phyloP scores from a whole-genome alignment of 2,329 filamentous ascomycete genomes.

The Fusarium sublunatum region DNA sequence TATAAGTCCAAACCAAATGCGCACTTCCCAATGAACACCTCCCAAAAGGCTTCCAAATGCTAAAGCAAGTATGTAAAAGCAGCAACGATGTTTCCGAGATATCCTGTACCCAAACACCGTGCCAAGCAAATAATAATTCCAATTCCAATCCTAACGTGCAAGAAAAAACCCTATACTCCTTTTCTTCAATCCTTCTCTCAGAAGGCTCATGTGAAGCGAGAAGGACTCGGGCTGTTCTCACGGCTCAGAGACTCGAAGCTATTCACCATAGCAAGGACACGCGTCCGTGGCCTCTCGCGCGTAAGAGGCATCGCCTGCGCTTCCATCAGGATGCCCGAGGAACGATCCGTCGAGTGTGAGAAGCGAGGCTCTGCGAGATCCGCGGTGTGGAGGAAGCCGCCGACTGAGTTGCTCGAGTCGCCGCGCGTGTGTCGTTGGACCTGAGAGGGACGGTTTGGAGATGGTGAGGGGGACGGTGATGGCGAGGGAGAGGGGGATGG shows the following conservation, averaged over 20 bases:
- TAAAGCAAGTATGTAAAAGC: conserved; percentile 9
- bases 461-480: conserved; percentile 27
- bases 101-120: conserved; percentile 37
- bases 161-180: neutral
- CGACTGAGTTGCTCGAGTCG: conserved; percentile 30
- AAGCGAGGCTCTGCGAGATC: conserved; percentile 40
- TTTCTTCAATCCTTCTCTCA: neutral
- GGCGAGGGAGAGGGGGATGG: conserved; percentile 23
- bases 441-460: conserved; percentile 15
- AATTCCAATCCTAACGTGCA: neutral
- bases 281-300: conserved; percentile 55
- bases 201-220: conserved; percentile 21
- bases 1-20: conserved; percentile 10
- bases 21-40: conserved; percentile 19
- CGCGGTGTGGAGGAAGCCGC: conserved; percentile 35
- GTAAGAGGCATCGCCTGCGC: conserved; percentile 60
- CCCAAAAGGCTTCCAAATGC: conserved; percentile 17
- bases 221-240: conserved; percentile 58
- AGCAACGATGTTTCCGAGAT: conserved; percentile 15
- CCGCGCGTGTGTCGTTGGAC: conserved; percentile 22
- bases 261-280: conserved; percentile 67
- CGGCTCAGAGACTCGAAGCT: conserved; percentile 62
- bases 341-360: conserved; percentile 48
- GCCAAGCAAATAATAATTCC: conserved; percentile 18
- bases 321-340: conserved; percentile 54